Base-by-base conservation (phyloP, 1,284 basidiomycete species). In the Ustilago loliicola region DNA sequence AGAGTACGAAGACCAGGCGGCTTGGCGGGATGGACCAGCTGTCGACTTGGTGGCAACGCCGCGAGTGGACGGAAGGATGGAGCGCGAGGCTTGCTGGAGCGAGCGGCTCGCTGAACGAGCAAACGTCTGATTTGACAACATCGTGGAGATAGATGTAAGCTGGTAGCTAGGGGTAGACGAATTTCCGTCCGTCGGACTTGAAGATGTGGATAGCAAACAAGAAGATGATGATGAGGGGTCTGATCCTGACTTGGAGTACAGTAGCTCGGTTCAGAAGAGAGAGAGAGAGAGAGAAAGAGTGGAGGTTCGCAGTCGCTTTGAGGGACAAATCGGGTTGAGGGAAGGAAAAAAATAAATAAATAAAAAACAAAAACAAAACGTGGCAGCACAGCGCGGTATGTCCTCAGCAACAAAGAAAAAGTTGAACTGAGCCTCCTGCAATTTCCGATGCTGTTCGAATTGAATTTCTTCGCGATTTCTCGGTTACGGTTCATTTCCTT, bases 11-110 rank as follows among this genome's bases (percentile, higher is more conserved):
- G 66, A 58, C 50, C 38, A 53, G 6, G 62, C 61, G 51, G 69
- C 62, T 19, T 47, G 59, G 13, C 57, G 48, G 23, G 74, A 72
- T 13, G 61, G 66, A 21, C 61, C 66, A 10, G 71, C 61, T 17
- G 60, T 57, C 9, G 60, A 19, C 56, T 65, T 54, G 55, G 74
- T 69, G 63, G 74, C 69, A 56, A 72, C 63, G 29, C 62, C 59
- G 42, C 74, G 65, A 17, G 63, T 34, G 30, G 58, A 47, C 7
- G 59, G 57, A 38, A 40, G 52, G 15, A 68, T 23, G 21, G 30
- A 36, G 34, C 66, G 68, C n/a, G 72, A 63, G 38, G 61, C 61
- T n/a, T 61, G 61, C 52, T 60, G 71, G 13, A 68, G 23, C 23
- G 61, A 64, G 45, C 71, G 71, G 36, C 58, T 60, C 38, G 61